Evolutionary conservation across 306 rosid species (phyloP), one percentile per base, ranked within the genome.

Genomic region (Vigna trinervia): DNA sequence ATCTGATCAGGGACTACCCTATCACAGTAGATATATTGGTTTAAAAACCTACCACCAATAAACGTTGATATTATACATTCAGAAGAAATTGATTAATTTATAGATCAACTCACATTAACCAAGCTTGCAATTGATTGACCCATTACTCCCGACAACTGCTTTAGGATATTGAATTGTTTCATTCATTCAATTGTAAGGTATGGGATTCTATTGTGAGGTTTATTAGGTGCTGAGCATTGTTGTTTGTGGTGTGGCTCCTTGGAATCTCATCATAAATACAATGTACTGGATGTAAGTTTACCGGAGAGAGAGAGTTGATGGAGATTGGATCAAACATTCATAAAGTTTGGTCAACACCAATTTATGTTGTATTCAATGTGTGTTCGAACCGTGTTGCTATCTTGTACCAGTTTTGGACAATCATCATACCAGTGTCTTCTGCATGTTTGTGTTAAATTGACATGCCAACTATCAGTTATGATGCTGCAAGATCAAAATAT

Each of bases 371-470:
- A 12, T 22, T 30, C 17, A 57, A 30, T 58, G 78, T 43, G 45
- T 41, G 78, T 73, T 73, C 28, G 17, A 73, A 63, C 57, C 28
- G 78, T 41, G 78, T 57, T 54, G 30, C 68, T 41, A 43, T 58
- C 36, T 26, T 14, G 43, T 73, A 50, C 78, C 78, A 58, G 45
- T 57, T 73, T 43, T 6, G 36, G 68, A 58, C 45, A 57, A 57
- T 57, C 23, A 30, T 57, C 67, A 23, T 41, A 58, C 43, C 43
- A 6, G 51, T 73, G 78, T 26, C 78, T 41, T 23, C 8, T 57
- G 41, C 12, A 54, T 72, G 77, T 54, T 54, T 36, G 64, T 53
- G 65, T 72, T 72, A 19, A 53, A 72, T 23, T 72, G 65, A 38
- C 65, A 54, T 73, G 39, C 36, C 54, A 73, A 41, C 66, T 72